phyloP scores from a whole-genome alignment of 345 rosid species.

The Diplotaxis tenuifolia region DNA sequence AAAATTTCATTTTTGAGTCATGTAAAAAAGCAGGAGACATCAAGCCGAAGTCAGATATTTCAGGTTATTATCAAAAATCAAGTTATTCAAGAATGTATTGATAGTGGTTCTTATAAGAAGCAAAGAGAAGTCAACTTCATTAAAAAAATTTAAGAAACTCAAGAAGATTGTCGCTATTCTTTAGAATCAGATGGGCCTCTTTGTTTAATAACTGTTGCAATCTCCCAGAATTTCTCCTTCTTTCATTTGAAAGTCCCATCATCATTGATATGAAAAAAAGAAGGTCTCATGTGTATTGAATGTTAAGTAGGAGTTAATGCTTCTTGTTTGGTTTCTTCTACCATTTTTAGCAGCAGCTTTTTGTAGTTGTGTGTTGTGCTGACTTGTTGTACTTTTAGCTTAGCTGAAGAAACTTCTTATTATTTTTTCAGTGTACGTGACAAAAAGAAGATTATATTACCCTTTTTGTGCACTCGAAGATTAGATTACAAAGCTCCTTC shows the following conservation, averaged over 20 bases:
- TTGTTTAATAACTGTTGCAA: neutral
- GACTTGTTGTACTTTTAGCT: neutral
- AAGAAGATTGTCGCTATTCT: neutral
- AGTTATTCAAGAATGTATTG: no score
- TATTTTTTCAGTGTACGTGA: neutral
- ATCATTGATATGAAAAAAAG: neutral
- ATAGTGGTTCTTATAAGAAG: no score
- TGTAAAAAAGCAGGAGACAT: no score
- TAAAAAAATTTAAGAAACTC: neutral
- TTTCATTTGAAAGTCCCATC: neutral
- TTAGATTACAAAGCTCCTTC: neutral
- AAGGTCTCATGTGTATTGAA: neutral
- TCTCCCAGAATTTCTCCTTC: neutral
- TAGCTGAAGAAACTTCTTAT: neutral
- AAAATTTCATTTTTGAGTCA: no score
- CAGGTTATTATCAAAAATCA: no score
- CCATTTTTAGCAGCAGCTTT: neutral
- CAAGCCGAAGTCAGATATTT: no score
- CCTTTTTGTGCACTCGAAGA: no score
- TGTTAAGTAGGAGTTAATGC: neutral
- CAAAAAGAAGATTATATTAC: neutral
- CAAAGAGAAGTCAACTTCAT: neutral
- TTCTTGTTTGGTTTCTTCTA: constrained; percentile 1
- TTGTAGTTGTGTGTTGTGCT: neutral
- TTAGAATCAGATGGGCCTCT: neutral